Evolutionary conservation across 495 filamentous ascomycete species (phyloP), one percentile per base, ranked within the genome.

Genomic region (Entonaema liquescens): DNA sequence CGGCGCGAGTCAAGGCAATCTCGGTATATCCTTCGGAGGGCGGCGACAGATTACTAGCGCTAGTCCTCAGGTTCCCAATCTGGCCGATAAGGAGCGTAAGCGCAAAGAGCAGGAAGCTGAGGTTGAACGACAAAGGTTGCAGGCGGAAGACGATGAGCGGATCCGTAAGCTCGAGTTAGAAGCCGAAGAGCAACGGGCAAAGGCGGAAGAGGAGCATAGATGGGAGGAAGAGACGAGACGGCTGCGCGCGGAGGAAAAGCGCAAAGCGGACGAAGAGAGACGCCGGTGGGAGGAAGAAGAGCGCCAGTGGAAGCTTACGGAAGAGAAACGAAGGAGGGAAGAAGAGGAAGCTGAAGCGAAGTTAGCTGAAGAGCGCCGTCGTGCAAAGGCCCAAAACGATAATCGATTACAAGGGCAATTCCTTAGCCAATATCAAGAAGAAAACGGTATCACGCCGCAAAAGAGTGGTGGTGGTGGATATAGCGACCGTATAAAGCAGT

Each of bases 1-100:
- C 55, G 96, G 96, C 29, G 96, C 96, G 7, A 97, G 92, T 72
- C 96, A 99, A 79, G 95, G 92, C 5, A 98, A 97, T 74, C 88
- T 97, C 66, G 96, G 96, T 19, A 90, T 99, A 67, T 87, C 91
- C 5, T 99, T 98, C 77, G 96, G 96, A 57, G 92, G 89, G 23
- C 87, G 93, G 64, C 86, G 96, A 47, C 96, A 99, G 79, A 98
- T 99, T 72, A 98, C 95, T 1, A 92, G 85, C 67, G 86, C 92
- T 8, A 85, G 85, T 31, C 96, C 96, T 6, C 75, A 88, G 68
- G 92, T 97, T 0, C 93, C 93, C 0, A 94, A 84, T 73, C 65
- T 92, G 72, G 80, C 77, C 38, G 84, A 87, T 54, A 88, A 87
- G 73, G 84, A 88, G 77, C 84, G 82, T 58, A 78, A 72, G 42